Evolutionary conservation across 2,329 filamentous ascomycete species (phyloP), one percentile per base, ranked within the genome.

Genomic region (Elsinoe perseae): DNA sequence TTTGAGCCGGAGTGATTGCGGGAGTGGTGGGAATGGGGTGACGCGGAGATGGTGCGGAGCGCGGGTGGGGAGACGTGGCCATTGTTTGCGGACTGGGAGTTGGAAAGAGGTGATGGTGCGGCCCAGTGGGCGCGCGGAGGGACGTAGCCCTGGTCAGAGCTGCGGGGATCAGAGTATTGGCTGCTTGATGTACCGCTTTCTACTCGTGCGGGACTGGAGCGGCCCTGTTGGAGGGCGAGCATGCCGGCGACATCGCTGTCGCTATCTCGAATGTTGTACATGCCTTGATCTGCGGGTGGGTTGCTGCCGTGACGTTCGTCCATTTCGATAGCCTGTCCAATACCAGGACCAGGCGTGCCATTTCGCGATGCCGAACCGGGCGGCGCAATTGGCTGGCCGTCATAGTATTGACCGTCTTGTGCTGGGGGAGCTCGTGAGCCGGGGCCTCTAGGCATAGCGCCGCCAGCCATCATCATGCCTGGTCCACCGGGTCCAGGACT

Each of bases 271-370:
- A 77, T 57, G 4, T 73, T 74, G 52, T 73, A 76, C 44, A 30
- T 46, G 25, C 66, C 67, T 16, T 42, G 42, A 18, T 38, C 25
- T 18, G 48, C 34, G 7, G 38, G 48, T 36, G 59, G 68, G n/a
- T 78, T 77, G 55, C 75, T 78, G 36, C 78, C 77, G n/a, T 76
- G 75, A n/a, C 77, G 75, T 30, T 85, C 83, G 67, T 91, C 85
- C 87, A 95, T 91, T 68, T 93, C 89, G 54, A 90, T 80, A 2
- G 86, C 83, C 65, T 85, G 84, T 8, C 83, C 83, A 10, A 83
- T 65, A 16, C 42, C 43, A 28, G 57, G 57, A 12, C 30, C 38
- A 18, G 59, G 59, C 12, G 59, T 56, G 32, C 50, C 57, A 23
- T 61, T 54, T 46, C 59, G 57, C 9, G 54, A 56, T 40, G 36